These are phyloP conservation scores for Prunus mume DNA, from an alignment of 306 rosid species.

Conservation along the genomic window DNA sequence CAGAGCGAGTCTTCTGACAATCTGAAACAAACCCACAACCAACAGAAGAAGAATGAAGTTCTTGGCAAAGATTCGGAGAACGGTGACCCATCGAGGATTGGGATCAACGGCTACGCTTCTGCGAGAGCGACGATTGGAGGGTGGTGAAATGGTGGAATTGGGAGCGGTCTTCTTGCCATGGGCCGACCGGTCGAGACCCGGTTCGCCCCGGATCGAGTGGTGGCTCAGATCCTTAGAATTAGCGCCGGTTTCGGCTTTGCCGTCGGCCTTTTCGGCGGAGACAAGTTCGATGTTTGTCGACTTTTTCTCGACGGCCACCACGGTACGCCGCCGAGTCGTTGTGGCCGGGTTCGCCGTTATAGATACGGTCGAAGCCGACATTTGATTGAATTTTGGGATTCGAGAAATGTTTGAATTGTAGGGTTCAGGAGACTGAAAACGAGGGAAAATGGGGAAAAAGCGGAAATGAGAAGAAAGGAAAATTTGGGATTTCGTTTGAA, in stretches of 20 bases:
- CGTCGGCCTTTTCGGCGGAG: constrained; percentile 36
- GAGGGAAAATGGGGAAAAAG: neutral
- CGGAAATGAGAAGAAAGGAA: neutral
- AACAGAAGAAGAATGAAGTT: constrained; percentile 47
- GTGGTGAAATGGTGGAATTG: constrained; percentile 37
- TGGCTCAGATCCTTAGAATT: constrained; percentile 70
- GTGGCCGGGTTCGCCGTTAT: constrained; percentile 79
- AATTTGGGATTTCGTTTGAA: neutral
- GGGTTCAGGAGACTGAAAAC: neutral
- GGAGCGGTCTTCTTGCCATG: constrained; percentile 39
- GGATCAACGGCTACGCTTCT: constrained; percentile 34
- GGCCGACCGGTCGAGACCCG: constrained; percentile 41
- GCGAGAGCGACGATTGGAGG: constrained; percentile 36
- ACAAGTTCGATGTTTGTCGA: constrained; percentile 56
- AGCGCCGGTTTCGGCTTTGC: constrained; percentile 21
- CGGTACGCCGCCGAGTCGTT: constrained; percentile 65
- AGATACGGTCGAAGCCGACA: constrained; percentile 96
- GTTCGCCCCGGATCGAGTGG: constrained; percentile 71
- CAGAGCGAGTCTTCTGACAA: constrained; percentile 40
- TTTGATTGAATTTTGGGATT: constrained; percentile 17
- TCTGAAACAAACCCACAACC: constrained; percentile 55
- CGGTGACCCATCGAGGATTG: constrained; percentile 68
- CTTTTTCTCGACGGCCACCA: constrained; percentile 50
- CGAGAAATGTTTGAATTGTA: neutral
- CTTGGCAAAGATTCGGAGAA: constrained; percentile 54